Conservation (phyloP, 2,329 filamentous ascomycete genomes). For the Aureobasidium mangrovei region DNA sequence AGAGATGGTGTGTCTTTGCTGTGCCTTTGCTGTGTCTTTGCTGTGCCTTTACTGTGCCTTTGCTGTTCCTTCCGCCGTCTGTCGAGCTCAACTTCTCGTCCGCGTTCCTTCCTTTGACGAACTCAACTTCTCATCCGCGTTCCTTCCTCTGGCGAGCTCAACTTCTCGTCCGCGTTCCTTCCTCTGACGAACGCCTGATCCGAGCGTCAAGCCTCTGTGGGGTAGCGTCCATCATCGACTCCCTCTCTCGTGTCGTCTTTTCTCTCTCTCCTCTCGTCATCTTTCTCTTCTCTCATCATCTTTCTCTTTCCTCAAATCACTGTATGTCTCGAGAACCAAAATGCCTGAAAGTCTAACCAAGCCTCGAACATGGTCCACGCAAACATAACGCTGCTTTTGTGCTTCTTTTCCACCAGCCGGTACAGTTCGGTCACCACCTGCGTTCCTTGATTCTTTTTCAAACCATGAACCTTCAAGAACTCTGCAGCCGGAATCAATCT, state of each 20-base stretch:
- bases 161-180: background rate
- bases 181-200: constrained; percentile 13
- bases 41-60: background rate
- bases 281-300: too few relatives aligned
- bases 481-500: too few relatives aligned
- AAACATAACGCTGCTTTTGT: too few relatives aligned
- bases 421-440: too few relatives aligned
- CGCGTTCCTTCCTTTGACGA: background rate
- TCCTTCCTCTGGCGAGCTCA: background rate
- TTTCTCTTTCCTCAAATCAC: too few relatives aligned
- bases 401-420: too few relatives aligned
- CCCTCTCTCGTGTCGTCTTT: background rate
- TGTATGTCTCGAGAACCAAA: too few relatives aligned
- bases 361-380: too few relatives aligned
- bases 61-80: background rate
- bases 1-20: background rate
- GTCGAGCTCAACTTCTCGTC: background rate
- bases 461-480: too few relatives aligned
- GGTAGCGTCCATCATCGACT: background rate
- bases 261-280: too few relatives aligned
- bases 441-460: too few relatives aligned
- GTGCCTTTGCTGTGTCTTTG: background rate
- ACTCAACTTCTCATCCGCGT: background rate
- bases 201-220: constrained; percentile 18
- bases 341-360: too few relatives aligned